Evolutionary conservation across 169 alveolate genomes (phyloP).

Genomic region (Plasmodium knowlesi): DNA sequence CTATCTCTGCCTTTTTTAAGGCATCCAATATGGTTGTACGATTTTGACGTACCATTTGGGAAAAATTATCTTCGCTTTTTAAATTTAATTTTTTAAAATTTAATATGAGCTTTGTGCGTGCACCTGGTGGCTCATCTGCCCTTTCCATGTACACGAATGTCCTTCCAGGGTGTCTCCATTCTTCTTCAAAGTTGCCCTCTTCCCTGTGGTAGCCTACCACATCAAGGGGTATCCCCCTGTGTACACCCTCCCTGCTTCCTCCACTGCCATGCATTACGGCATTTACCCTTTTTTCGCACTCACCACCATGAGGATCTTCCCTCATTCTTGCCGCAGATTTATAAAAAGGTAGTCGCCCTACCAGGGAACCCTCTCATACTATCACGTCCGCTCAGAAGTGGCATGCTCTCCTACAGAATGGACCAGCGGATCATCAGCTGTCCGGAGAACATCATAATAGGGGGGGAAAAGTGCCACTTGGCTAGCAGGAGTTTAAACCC

Average conservation of each 20-base stretch:
- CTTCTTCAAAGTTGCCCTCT: neutral
- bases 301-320: neutral
- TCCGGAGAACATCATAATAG: neutral
- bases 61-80: neutral
- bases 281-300: neutral
- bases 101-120: neutral
- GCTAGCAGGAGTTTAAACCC: neutral
- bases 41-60: neutral
- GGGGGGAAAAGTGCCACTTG: neutral
- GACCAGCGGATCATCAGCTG: neutral
- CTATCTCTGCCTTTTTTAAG: neutral
- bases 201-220: neutral
- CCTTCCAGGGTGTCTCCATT: neutral
- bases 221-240: neutral
- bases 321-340: neutral
- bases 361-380: neutral
- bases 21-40: neutral
- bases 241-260: neutral
- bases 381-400: neutral
- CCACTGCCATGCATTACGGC: neutral
- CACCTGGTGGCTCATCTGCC: neutral
- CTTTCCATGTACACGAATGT: neutral
- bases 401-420: neutral
- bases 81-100: neutral
- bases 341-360: neutral